phyloP scores from a whole-genome alignment of 371 early-diverging fungal species.

The Phascolomyces articulosus region DNA sequence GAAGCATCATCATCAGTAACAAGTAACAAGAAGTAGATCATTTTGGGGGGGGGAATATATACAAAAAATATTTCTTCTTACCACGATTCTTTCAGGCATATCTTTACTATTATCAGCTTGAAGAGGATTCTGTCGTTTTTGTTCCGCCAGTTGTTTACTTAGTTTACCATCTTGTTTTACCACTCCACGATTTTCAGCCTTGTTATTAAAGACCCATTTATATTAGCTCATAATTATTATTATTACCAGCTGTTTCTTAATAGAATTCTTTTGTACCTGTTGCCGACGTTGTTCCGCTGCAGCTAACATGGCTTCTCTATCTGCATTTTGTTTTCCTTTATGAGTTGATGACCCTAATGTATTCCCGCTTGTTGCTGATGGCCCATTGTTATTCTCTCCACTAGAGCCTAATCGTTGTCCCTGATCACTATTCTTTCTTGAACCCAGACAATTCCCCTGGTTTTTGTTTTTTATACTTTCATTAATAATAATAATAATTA shows the following conservation, averaged over 20 bases:
- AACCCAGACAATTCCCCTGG: constrained; percentile 18
- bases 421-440: constrained; percentile 7
- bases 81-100: constrained; percentile 10
- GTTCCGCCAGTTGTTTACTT: constrained; percentile 39
- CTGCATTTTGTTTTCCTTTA: neutral
- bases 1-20: too few relatives aligned
- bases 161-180: constrained; percentile 35
- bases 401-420: constrained; percentile 2
- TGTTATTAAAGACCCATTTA: neutral
- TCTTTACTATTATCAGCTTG: neutral
- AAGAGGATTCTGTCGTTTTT: constrained; percentile 22
- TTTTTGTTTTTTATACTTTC: too few relatives aligned
- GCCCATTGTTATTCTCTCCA: neutral
- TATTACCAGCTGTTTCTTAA: constrained; percentile 23
- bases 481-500: too few relatives aligned
- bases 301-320: constrained; percentile 37
- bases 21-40: too few relatives aligned
- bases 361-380: constrained; percentile 4
- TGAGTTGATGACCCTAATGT: neutral
- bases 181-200: constrained; percentile 42
- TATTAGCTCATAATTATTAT: neutral
- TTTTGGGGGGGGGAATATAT: too few relatives aligned
- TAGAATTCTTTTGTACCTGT: constrained; percentile 4
- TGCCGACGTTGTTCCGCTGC: constrained; percentile 34
- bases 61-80: too few relatives aligned